Conservation (phyloP, 768 basidiomycete species). For the Trametes villosa region DNA sequence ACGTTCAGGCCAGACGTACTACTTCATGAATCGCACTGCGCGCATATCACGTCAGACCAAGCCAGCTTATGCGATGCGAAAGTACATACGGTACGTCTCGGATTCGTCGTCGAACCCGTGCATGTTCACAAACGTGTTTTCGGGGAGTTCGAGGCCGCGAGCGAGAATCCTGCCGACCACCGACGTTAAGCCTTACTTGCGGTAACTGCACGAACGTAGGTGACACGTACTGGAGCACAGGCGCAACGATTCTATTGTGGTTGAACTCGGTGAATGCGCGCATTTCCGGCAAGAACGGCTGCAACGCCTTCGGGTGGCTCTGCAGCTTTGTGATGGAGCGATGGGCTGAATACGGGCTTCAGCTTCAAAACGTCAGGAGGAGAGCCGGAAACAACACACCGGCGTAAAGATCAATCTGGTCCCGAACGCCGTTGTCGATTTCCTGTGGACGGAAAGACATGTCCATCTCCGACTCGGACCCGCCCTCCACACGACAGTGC, state of each 20-base stretch:
- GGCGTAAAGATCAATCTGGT: slow-evolving; percentile 68
- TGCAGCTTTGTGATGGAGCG: slow-evolving; percentile 49
- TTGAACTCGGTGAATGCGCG: slow-evolving; percentile 51
- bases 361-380: background rate
- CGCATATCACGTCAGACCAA: too few relatives aligned
- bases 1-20: slow-evolving; percentile 12
- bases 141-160: slow-evolving; percentile 49
- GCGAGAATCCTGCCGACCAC: slow-evolving; percentile 47
- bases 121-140: slow-evolving; percentile 46
- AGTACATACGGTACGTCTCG: slow-evolving; percentile 41
- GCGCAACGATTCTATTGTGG: slow-evolving; percentile 53
- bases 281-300: slow-evolving; percentile 58
- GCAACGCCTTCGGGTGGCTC: slow-evolving; percentile 52
- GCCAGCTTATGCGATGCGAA: too few relatives aligned
- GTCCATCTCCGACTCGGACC: too few relatives aligned
- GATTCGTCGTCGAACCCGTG: slow-evolving; percentile 43
- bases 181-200: too few relatives aligned
- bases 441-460: slow-evolving; percentile 54
- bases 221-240: slow-evolving; percentile 48
- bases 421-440: slow-evolving; percentile 62
- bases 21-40: slow-evolving; percentile 29
- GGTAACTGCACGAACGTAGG: too few relatives aligned
- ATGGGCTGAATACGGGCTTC: slow-evolving; percentile 47
- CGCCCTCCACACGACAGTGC: too few relatives aligned
- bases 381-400: slow-evolving; percentile 38